Base-by-base conservation (phyloP, 1,284 basidiomycete species). In the Puccinia horiana region DNA sequence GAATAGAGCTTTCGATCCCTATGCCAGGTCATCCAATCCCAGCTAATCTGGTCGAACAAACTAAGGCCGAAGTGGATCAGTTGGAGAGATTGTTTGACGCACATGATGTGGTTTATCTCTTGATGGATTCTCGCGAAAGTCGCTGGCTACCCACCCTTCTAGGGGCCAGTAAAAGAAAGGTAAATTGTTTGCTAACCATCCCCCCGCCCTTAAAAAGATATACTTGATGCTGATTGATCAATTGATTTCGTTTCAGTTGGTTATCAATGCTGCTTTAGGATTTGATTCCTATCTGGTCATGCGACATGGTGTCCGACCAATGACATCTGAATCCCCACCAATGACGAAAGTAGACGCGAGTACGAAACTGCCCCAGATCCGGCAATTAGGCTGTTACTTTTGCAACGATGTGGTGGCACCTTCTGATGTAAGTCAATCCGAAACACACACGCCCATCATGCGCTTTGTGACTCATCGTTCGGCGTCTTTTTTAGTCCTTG, bases 351-450 rank as follows among this genome's bases (percentile, higher is more conserved):
- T 29, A 87, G 86, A 23, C 3, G 87, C 87, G 1, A 69, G 54
- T 52, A 18, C 37, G 63, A 26, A 87, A 89, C 16, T 56, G 65
- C 77, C 74, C 14, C 32, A n/a, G 83, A 79, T 42, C 74, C 76
- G 85, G 9, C 83, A 86, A 49, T 88, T 98, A 32, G 96, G 96
- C 0, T 99, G 96, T 86, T 99, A 99, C 86, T 99, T 95, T 86
- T 99, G 97, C 88, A 98, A 98, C 85, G 97, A 99, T 85, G 93
- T 99, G 72, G 95, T 98, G 23, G 96, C 96, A 0, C 96, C 97
- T 0, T 91, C 93, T 35, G 96, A 98, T 86, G 96, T 96, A 86
- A 81, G 86, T 84, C 35, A n/a, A n/a, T n/a, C n/a, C n/a, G n/a
- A n/a, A n/a, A n/a, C n/a, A n/a, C n/a, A n/a, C n/a, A n/a, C n/a